A percentile compares a stretch with the other conserved stretches of the same genome.
phyloP scores from a whole-genome alignment of 2,329 filamentous ascomycete species.

The Ceratocystis cubensis region DNA sequence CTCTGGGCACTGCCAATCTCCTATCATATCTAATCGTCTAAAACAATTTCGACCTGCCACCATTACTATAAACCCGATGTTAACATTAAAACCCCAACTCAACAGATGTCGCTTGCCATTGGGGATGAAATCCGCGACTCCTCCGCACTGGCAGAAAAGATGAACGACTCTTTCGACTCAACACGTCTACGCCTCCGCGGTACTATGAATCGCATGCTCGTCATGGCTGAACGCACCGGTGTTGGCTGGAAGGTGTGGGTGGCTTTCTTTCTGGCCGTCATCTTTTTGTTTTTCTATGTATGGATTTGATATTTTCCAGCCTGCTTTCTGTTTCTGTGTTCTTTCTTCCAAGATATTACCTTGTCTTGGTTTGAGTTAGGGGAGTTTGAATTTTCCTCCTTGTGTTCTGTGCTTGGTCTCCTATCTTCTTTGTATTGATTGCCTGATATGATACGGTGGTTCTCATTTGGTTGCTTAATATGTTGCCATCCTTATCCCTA shows the following conservation, averaged over 20 bases:
- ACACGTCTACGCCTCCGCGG: slow-evolving; percentile 69
- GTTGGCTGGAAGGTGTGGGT: slow-evolving; percentile 94
- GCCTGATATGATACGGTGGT: not conserved
- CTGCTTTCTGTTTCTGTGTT: not conserved
- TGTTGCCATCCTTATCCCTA: not conserved
- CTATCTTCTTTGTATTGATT: not conserved
- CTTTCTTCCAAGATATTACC: not conserved
- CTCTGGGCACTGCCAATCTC: too few relatives aligned
- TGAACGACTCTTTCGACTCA: slow-evolving; percentile 88
- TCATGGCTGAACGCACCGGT: slow-evolving; percentile 92
- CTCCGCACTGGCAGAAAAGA: slow-evolving; percentile 76
- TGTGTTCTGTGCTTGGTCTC: slow-evolving; percentile 4
- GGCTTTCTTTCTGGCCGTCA: slow-evolving; percentile 71
- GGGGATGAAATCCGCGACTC: slow-evolving; percentile 91
- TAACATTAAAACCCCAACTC: too few relatives aligned
- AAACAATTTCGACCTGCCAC: too few relatives aligned
- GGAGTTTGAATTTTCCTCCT: not conserved
- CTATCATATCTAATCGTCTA: too few relatives aligned
- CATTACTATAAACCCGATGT: too few relatives aligned
- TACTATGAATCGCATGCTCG: slow-evolving; percentile 93
- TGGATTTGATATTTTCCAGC: slow-evolving; percentile 50
- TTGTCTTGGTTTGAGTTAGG: not conserved
- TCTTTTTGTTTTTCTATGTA: slow-evolving; percentile 77
- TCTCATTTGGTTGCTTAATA: not conserved
- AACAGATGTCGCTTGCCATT: slow-evolving; percentile 76